phyloP scores from a whole-genome alignment of 345 rosid genomes.

The Moringa oleifera region DNA sequence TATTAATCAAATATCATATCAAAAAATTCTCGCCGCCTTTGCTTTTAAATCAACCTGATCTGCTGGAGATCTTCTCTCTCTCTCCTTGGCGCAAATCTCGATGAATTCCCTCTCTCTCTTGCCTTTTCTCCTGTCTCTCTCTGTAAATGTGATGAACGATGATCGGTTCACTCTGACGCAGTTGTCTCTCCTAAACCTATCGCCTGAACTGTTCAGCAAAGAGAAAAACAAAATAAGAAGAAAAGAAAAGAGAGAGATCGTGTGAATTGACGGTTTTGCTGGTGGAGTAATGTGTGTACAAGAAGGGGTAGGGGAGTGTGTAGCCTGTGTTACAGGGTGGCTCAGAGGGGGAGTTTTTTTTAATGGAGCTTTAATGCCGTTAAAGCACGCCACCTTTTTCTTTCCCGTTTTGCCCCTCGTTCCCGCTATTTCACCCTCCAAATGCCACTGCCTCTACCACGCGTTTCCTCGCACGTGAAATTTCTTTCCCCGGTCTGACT shows the following conservation, averaged over 20 bases:
- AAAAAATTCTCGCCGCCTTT: slow-evolving; percentile 71
- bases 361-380: slow-evolving; percentile 26
- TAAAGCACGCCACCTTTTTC: slow-evolving; percentile 35
- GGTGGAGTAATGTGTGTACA: slow-evolving; percentile 17
- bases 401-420: slow-evolving; percentile 24
- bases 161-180: slow-evolving; percentile 36
- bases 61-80: slow-evolving; percentile 28
- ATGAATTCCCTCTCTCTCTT: slow-evolving; percentile 9
- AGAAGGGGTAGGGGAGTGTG: slow-evolving; percentile 3
- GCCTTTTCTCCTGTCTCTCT: slow-evolving; percentile 6
- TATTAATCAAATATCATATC: slow-evolving; percentile 15
- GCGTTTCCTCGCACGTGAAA: not conserved
- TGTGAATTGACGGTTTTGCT: not conserved
- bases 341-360: slow-evolving; percentile 11
- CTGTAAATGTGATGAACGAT: slow-evolving; percentile 21
- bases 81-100: slow-evolving; percentile 45
- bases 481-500: not conserved
- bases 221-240: not conserved
- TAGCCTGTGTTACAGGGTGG: slow-evolving; percentile 27
- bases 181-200: slow-evolving; percentile 28
- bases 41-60: slow-evolving; percentile 57
- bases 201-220: not conserved
- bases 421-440: not conserved
- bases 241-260: not conserved
- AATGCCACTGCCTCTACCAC: slow-evolving; percentile 2